Evolutionary conservation across 2,329 filamentous ascomycete species (phyloP), one percentile per base, ranked within the genome.

Genomic region (Albifimbria verrucaria): DNA sequence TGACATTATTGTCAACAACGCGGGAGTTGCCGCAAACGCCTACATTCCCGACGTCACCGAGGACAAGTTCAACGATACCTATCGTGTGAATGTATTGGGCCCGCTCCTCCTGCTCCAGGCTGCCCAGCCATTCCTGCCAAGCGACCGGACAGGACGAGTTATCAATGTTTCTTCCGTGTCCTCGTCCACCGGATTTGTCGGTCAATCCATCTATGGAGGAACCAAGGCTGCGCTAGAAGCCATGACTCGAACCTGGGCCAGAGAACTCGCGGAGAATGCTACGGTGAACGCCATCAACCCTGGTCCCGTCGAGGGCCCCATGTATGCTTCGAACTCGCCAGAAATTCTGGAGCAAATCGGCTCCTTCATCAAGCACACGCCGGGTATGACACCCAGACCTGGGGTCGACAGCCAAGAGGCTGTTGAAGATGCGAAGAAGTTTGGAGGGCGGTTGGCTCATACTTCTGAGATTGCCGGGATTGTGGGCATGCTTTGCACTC

Each of bases 1-100:
- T 64, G 88, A 92, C 70, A 89, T 93, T 59, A 72, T 93, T 47
- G 74, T 93, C 74, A 92, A 93, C 78, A 93, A 93, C 68, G 89
- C 90, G 32, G 90, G 88, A 49, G 71, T 83, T 5, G 75, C 80
- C 36, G 68, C 79, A 50, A 91, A 92, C 71, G 79, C 83, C 57
- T 66, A 72, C 11, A 72, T 86, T 15, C 75, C 79, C 39, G 78
- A 86, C 9, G 78, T 88, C 55, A 82, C 78, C 2, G 61, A 76
- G 4, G 77, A 78, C 12, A 79, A 90, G 61, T 93, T 90, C 72
- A 77, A 85, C 42, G 72, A 77, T 60, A 82, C 85, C 52, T 58
- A 88, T 73, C 80, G 81, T 53, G 79, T 92, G 70, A 93, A 94
- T 65, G 89, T 93, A 12, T 80, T 88, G 6, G 89, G 88, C 0